A percentile compares a stretch with the other conserved stretches of the same genome.
Conservation (phyloP, 352 stramenopile genomes). For the Globisporangium carolinianum region DNA sequence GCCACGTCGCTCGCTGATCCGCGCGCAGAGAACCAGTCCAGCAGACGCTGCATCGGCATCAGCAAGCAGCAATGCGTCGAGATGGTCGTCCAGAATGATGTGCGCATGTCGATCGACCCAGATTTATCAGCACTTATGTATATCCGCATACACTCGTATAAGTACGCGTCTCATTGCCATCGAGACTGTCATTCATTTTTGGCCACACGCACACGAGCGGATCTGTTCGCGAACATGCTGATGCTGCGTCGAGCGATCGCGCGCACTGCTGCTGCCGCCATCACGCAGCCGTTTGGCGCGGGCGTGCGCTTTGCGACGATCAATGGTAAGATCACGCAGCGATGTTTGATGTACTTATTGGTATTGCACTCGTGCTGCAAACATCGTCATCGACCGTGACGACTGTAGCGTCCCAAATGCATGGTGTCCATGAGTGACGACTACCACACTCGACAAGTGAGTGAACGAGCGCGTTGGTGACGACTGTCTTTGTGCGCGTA, state of each 20-base stretch:
- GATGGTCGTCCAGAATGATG: background rate
- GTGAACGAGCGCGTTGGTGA: too few species aligned
- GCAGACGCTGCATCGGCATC: constrained; percentile 9
- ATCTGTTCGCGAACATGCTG: background rate
- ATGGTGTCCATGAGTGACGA: too few species aligned
- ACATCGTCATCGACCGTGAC: background rate
- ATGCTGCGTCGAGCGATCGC: constrained; percentile 40
- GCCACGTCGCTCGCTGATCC: constrained; percentile 30
- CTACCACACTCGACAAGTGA: too few species aligned
- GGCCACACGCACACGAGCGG: constrained; percentile 6
- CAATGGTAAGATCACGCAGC: constrained; percentile 33
- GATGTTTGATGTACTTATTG: background rate
- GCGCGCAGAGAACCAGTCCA: constrained; percentile 5
- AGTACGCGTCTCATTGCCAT: too few species aligned
- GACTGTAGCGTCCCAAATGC: too few species aligned
- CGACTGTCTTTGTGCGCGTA: too few species aligned
- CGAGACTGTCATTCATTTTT: background rate
- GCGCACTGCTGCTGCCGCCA: constrained; percentile 13
- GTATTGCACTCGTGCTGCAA: background rate
- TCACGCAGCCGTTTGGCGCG: constrained; percentile 14
- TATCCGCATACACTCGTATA: background rate
- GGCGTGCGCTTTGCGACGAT: constrained; percentile 53
- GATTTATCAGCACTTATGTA: background rate
- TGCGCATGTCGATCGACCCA: too few species aligned
- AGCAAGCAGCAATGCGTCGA: background rate